Evolutionary conservation across 2,329 filamentous ascomycete species (phyloP), one percentile per base, ranked within the genome.

Genomic region (Stachybotrys elegans): DNA sequence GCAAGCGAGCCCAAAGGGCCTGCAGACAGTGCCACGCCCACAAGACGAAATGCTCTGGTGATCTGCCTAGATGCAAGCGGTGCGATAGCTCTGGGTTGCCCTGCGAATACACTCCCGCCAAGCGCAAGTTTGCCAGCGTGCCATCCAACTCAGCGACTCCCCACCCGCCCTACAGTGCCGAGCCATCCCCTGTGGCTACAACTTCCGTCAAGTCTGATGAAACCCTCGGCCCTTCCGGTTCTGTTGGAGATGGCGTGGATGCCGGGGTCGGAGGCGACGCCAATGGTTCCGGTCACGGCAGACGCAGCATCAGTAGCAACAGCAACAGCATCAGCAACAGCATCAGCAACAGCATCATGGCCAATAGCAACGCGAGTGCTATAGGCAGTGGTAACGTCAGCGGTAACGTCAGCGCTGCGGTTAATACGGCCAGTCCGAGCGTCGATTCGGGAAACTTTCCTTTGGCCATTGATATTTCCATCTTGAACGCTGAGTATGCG

Each of bases 11-110:
- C 4, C 68, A 70, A 43, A 52, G 66, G 40, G 67, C 68, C n/a
- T 71, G 68, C 49, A 60, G 56, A 20, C 59, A 68, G 42, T 71
- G 68, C 23, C 67, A 70, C 48, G 45, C 58, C 4, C 66, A 69
- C 51, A 71, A 71, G 51, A 69, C 67, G 2, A 69, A 68, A 46
- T 71, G 68, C 46, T 69, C 66, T 1, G 66, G 67, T 17, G 67
- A 69, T 40, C 44, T 67, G 37, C 67, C 67, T 6, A 54, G 53
- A 22, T 71, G 68, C 48, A 60, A 62, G 48, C 55, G 68, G 43
- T 71, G 68, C 48, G 59, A 65, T 37, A 48, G 48, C 2, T 52
- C 54, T 22, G 56, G 58, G 21, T 48, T 70, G n/a, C 40, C 43
- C 14, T 71, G 68, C 55, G 67, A 69, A 48, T 71, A 71, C 47